A percentile compares a stretch with the other conserved stretches of the same genome.
Conservation (phyloP, 306 rosid genomes). For the Prunus mira region DNA sequence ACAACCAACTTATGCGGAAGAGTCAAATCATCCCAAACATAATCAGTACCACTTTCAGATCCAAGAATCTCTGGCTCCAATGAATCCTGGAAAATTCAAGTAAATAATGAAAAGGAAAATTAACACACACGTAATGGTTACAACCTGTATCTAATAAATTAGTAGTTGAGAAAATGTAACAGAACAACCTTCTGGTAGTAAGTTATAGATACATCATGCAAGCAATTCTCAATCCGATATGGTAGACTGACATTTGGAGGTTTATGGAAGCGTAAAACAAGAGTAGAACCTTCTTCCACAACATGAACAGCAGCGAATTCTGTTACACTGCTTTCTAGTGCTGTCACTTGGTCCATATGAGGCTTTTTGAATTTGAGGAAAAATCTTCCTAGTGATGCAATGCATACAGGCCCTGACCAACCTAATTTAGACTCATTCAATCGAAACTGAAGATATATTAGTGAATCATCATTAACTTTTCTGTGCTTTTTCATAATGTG, state of each 20-base stretch:
- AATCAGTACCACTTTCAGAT: slow-evolving; percentile 56
- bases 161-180: slow-evolving; percentile 25
- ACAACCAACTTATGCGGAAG: slow-evolving; percentile 74
- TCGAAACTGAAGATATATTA: slow-evolving; percentile 56
- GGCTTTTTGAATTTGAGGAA: slow-evolving; percentile 77
- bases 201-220: slow-evolving; percentile 60
- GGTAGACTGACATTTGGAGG: slow-evolving; percentile 82
- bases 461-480: slow-evolving; percentile 51
- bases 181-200: slow-evolving; percentile 82
- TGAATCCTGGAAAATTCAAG: slow-evolving; percentile 58
- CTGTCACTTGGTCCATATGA: slow-evolving; percentile 34
- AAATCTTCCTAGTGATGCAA: slow-evolving; percentile 90
- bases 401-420: slow-evolving; percentile 95
- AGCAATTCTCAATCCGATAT: slow-evolving; percentile 78
- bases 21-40: slow-evolving; percentile 93
- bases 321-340: slow-evolving; percentile 35
- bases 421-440: slow-evolving; percentile 55
- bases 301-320: slow-evolving; percentile 78
- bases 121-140: background rate
- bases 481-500: slow-evolving; percentile 68
- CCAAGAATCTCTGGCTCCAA: slow-evolving; percentile 76
- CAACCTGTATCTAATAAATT: slow-evolving; percentile 9
- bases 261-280: slow-evolving; percentile 66
- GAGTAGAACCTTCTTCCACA: slow-evolving; percentile 86
- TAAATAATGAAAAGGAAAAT: slow-evolving; percentile 15